Percentiles rank a stretch among this genome's conserved stretches.
Conservation (phyloP, 148 eudicot species). For the Cornus kousa region DNA sequence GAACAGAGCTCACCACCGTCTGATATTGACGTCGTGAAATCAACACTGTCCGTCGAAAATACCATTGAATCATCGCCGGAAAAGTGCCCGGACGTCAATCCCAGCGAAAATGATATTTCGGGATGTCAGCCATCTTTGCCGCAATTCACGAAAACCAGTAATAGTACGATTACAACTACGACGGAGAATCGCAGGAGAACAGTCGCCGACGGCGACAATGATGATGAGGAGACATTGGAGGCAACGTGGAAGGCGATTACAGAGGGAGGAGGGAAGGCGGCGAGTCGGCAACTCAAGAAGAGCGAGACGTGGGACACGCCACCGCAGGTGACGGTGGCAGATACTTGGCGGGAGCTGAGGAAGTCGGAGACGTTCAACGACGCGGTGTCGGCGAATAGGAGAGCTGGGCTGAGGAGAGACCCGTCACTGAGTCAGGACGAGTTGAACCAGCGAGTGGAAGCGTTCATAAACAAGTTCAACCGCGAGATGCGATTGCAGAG, state of each 20-base stretch:
- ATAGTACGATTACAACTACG: too few species aligned
- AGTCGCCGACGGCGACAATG: not conserved
- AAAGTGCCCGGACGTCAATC: too few species aligned
- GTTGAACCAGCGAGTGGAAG: constrained; percentile 51
- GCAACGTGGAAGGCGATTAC: constrained; percentile 61
- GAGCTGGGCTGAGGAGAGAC: constrained; percentile 33
- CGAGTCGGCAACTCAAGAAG: constrained; percentile 27
- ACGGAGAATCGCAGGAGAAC: too few species aligned
- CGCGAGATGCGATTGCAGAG: constrained; percentile 52
- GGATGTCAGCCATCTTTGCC: too few species aligned
- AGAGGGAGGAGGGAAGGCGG: constrained; percentile 30
- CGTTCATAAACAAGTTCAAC: constrained; percentile 53
- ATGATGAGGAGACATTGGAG: constrained; percentile 37
- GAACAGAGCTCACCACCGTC: too few species aligned
- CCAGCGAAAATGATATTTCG: too few species aligned
- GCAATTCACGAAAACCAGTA: too few species aligned
- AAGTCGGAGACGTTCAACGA: constrained; percentile 57
- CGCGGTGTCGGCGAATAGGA: constrained; percentile 22
- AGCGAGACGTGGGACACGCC: constrained; percentile 37
- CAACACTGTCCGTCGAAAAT: too few species aligned
- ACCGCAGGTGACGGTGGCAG: not conserved
- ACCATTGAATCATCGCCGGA: too few species aligned
- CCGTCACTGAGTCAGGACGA: constrained; percentile 48
- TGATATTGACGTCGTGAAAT: too few species aligned
- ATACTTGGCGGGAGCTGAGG: constrained; percentile 36